A percentile compares a stretch with the other conserved stretches of the same genome.
Conservation (phyloP, 1,284 basidiomycete genomes). For the Singerocomus inundabilis region DNA sequence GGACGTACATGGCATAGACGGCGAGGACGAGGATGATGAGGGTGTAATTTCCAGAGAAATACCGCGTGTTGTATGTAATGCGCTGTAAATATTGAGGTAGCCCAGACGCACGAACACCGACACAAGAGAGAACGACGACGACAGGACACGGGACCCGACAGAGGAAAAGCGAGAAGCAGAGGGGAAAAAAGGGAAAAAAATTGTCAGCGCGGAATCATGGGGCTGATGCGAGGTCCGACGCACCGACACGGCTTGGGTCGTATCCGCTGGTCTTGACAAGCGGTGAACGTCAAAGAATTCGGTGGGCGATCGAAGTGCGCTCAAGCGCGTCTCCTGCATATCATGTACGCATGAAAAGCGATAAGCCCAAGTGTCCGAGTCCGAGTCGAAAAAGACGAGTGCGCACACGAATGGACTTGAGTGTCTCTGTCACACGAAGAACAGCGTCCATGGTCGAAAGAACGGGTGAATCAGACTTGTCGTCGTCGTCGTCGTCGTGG, state of each 20-base stretch:
- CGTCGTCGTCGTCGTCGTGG: background rate
- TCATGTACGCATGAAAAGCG: constrained; percentile 4
- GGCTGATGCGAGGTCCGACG: constrained; percentile 26
- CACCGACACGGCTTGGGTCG: constrained; percentile 69
- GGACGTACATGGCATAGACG: constrained; percentile 83
- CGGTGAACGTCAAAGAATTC: constrained; percentile 93
- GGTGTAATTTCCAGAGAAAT: constrained; percentile 92
- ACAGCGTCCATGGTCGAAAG: constrained; percentile 54
- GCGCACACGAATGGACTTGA: constrained; percentile 72
- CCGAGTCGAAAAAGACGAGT: background rate
- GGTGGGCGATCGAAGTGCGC: constrained; percentile 72
- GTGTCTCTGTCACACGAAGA: constrained; percentile 60
- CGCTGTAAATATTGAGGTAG: constrained; percentile 40
- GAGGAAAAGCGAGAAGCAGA: no score
- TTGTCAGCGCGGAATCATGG: background rate
- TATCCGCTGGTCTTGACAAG: constrained; percentile 76
- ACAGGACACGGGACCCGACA: background rate
- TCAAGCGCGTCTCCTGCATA: constrained; percentile 80
- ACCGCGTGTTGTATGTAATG: constrained; percentile 93
- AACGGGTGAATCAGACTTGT: background rate
- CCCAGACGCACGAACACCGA: background rate
- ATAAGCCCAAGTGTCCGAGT: no score
- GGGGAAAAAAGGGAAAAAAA: background rate
- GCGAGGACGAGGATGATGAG: constrained; percentile 80
- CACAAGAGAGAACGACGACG: background rate